A percentile compares a stretch with the other conserved stretches of the same genome.
Evolutionary conservation across 129 eudicot species (phyloP).

Genomic region (Helianthus annuus): DNA sequence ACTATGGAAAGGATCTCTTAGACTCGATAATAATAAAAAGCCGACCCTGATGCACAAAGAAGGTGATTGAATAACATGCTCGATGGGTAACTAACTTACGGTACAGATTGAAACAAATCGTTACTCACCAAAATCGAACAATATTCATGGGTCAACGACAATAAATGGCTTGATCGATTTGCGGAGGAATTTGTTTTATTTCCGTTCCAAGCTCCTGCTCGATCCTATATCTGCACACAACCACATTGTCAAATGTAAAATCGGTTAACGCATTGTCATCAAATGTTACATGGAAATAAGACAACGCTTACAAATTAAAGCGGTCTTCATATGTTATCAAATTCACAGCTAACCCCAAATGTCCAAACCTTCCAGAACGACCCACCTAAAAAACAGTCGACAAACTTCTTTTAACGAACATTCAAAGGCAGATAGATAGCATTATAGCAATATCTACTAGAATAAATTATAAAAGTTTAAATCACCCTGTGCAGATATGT

Average conservation of each 20-base stretch:
- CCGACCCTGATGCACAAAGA: neutral
- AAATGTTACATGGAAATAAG: neutral
- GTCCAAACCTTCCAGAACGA: constrained; percentile 60
- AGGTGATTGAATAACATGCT: neutral
- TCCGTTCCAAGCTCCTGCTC: constrained; percentile 74
- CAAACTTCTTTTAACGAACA: constrained; percentile 5
- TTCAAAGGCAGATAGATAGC: neutral
- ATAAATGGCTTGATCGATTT: constrained; percentile 54
- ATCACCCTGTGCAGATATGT: constrained; percentile 71
- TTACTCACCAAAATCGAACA: constrained; percentile 26
- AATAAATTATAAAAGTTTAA: constrained; percentile 2
- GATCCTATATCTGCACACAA: constrained; percentile 50
- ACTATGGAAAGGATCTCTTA: constrained; percentile 4
- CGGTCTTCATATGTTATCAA: constrained; percentile 61
- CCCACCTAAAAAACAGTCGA: constrained; percentile 46
- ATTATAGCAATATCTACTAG: neutral
- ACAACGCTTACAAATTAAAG: constrained; percentile 51
- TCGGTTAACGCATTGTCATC: neutral
- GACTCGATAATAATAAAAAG: neutral
- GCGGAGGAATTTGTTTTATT: constrained; percentile 66
- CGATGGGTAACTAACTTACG: neutral
- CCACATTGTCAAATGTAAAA: constrained; percentile 6
- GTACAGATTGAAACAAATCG: neutral
- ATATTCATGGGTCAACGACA: constrained; percentile 34
- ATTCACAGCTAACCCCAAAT: constrained; percentile 61